A percentile compares a stretch with the other conserved stretches of the same genome.
Evolutionary conservation across 2,329 filamentous ascomycete species (phyloP).

Genomic region (Thelonectria discophora): DNA sequence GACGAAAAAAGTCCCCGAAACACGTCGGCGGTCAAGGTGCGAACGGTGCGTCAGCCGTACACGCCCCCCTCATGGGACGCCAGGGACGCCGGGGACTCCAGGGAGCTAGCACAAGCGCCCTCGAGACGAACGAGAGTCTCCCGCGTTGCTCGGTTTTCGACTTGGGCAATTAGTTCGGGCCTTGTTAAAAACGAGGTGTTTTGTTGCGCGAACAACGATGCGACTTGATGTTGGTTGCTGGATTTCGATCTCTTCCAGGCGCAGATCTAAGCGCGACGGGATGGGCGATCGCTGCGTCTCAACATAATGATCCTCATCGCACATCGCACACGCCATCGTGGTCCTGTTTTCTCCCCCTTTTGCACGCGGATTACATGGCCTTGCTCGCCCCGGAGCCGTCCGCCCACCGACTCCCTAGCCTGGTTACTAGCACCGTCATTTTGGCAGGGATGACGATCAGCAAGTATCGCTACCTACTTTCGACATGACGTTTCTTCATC

Average conservation of each 20-base stretch:
- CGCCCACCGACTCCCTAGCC: constrained; percentile 10
- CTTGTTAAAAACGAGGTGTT: constrained; percentile 7
- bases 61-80: constrained; percentile 20
- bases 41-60: constrained; percentile 23
- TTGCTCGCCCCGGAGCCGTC: constrained; percentile 16
- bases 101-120: constrained; percentile 11
- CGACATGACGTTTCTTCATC: constrained; percentile 20
- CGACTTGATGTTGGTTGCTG: constrained; percentile 28
- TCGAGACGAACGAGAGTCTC: constrained; percentile 6
- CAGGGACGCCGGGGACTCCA: background rate
- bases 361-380: background rate
- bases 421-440: background rate
- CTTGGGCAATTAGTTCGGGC: constrained; percentile 10
- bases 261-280: constrained; percentile 28
- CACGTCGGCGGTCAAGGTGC: constrained; percentile 25
- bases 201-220: constrained; percentile 18
- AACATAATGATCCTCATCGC: constrained; percentile 14
- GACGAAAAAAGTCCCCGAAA: constrained; percentile 26
- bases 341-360: background rate
- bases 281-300: constrained; percentile 6
- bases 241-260: constrained; percentile 5
- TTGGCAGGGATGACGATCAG: constrained; percentile 1
- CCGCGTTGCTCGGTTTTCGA: constrained; percentile 15
- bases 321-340: constrained; percentile 23
- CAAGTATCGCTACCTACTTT: constrained; percentile 27